phyloP scores from a whole-genome alignment of 2,329 filamentous ascomycete species.

The Pseudonectria foliicola region DNA sequence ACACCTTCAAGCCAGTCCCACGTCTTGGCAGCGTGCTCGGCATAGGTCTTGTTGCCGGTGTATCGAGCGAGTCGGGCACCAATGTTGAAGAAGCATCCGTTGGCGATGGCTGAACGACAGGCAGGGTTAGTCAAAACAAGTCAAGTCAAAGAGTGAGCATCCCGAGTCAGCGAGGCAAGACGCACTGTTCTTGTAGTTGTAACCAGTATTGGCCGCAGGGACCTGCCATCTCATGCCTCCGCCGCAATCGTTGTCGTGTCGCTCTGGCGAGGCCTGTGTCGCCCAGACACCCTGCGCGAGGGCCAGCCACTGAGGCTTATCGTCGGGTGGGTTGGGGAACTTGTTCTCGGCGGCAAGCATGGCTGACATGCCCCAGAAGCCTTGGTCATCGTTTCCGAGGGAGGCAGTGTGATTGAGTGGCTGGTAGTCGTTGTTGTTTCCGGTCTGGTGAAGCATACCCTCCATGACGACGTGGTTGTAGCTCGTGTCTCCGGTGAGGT shows the following conservation, averaged over 20 bases:
- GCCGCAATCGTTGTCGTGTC: slow-evolving; percentile 57
- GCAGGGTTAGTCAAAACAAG: slow-evolving; percentile 4
- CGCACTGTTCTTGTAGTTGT: slow-evolving; percentile 64
- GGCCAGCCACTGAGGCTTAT: slow-evolving; percentile 53
- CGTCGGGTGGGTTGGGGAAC: slow-evolving; percentile 50
- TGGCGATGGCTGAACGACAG: slow-evolving; percentile 43
- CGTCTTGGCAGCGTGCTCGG: slow-evolving; percentile 51
- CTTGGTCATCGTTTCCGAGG: slow-evolving; percentile 64
- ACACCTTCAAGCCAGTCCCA: slow-evolving; percentile 55
- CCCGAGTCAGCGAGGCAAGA: too few relatives aligned
- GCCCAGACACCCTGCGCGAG: slow-evolving; percentile 66
- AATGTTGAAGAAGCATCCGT: slow-evolving; percentile 57
- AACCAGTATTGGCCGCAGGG: slow-evolving; percentile 65
- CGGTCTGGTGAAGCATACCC: slow-evolving; percentile 52
- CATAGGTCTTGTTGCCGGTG: slow-evolving; percentile 59
- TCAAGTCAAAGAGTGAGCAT: too few relatives aligned
- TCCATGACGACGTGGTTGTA: slow-evolving; percentile 54
- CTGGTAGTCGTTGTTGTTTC: slow-evolving; percentile 51
- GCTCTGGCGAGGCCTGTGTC: slow-evolving; percentile 49
- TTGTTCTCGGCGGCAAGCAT: slow-evolving; percentile 60
- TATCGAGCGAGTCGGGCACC: slow-evolving; percentile 65
- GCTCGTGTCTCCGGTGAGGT: slow-evolving; percentile 55
- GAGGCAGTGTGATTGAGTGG: slow-evolving; percentile 51
- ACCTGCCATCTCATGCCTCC: slow-evolving; percentile 76
- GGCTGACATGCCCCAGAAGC: slow-evolving; percentile 62